These are phyloP conservation scores for Beauveria varroae DNA, from an alignment of 2,329 filamentous ascomycete genomes.

Conservation along the genomic window DNA sequence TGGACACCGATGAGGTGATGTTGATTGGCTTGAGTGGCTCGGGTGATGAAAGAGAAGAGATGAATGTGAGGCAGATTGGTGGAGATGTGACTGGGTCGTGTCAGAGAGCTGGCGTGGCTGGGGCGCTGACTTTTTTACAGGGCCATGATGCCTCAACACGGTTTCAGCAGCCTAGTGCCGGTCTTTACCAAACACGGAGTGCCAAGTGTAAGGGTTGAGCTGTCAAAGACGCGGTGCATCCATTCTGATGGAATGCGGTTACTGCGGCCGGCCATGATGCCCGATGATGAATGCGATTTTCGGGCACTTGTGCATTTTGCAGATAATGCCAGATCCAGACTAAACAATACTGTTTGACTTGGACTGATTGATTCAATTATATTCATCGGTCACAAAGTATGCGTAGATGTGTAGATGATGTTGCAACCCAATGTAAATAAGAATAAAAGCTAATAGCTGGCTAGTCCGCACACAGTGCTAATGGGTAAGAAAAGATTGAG, in stretches of 20 bases:
- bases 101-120: not conserved
- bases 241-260: not conserved
- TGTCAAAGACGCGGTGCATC: not conserved
- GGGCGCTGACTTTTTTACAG: not conserved
- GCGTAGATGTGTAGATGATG: not conserved
- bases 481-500: not conserved
- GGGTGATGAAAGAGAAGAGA: not conserved
- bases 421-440: not conserved
- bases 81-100: constrained; percentile 1
- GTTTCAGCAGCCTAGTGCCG: not conserved
- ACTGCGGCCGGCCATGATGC: not conserved
- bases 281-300: not conserved
- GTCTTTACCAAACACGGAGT: not conserved
- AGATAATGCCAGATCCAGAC: too few species aligned
- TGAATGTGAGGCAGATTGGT: constrained; percentile 5
- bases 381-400: too few species aligned
- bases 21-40: not conserved
- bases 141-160: not conserved
- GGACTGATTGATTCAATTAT: too few species aligned
- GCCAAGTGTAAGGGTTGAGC: not conserved
- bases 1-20: not conserved
- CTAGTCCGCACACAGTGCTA: not conserved
- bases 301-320: not conserved
- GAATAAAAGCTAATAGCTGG: not conserved
- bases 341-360: too few species aligned